These are phyloP conservation scores for Calonectria honghensis DNA, from an alignment of 2,329 filamentous ascomycete species.

Conservation along the genomic window DNA sequence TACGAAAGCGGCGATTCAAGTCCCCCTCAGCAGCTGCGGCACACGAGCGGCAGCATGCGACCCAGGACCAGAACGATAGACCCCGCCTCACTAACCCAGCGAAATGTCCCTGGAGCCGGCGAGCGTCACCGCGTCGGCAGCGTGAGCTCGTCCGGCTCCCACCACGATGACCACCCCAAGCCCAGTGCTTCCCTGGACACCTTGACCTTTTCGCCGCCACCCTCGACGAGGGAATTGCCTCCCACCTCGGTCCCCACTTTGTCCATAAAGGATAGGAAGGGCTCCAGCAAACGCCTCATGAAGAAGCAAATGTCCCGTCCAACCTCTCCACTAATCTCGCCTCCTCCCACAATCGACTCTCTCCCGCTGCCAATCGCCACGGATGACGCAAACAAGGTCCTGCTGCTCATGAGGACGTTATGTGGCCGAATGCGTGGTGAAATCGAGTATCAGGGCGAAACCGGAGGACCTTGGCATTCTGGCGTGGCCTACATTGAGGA, in stretches of 20 bases:
- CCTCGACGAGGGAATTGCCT: conserved; percentile 58
- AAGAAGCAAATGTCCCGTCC: conserved; percentile 75
- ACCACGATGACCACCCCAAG: conserved; percentile 71
- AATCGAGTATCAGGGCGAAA: conserved; percentile 81
- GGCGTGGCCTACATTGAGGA: conserved; percentile 88
- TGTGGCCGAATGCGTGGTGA: conserved; percentile 88
- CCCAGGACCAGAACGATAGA: conserved; percentile 77
- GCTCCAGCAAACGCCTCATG: conserved; percentile 70
- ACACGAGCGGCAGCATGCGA: conserved; percentile 63
- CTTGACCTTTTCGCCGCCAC: conserved; percentile 64
- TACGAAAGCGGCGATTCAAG: conserved; percentile 68
- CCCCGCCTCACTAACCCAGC: conserved; percentile 70
- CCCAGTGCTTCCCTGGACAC: conserved; percentile 64
- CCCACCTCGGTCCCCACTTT: conserved; percentile 51
- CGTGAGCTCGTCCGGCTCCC: conserved; percentile 77
- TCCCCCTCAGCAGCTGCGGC: conserved; percentile 59
- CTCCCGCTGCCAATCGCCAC: conserved; percentile 76
- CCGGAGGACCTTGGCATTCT: conserved; percentile 77
- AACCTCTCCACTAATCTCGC: conserved; percentile 73
- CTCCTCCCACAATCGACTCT: conserved; percentile 76
- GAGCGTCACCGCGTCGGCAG: conserved; percentile 82
- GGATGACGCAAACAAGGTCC: conserved; percentile 81
- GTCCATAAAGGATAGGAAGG: conserved; percentile 62
- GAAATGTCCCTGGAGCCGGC: conserved; percentile 59
- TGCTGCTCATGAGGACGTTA: conserved; percentile 85